A percentile compares a stretch with the other conserved stretches of the same genome.
These are phyloP conservation scores for Colletotrichum chlorophyti DNA, from an alignment of 2,329 filamentous ascomycete genomes.

Conservation along the genomic window DNA sequence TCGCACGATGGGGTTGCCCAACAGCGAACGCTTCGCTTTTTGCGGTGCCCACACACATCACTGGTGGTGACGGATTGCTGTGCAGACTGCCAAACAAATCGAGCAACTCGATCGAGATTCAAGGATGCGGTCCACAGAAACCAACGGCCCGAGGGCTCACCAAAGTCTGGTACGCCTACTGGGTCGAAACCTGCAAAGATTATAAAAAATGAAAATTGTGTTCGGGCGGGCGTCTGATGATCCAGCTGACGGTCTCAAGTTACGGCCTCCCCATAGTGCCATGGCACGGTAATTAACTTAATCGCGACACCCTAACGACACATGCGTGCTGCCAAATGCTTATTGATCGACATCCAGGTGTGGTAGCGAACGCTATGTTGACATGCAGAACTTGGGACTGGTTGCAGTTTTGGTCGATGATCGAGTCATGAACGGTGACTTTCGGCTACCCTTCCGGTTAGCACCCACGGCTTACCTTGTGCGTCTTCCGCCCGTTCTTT, in stretches of 20 bases:
- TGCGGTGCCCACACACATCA: too few relatives aligned
- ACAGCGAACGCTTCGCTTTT: too few relatives aligned
- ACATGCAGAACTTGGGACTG: conserved; percentile 6
- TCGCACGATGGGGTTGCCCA: too few relatives aligned
- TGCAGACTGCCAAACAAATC: too few relatives aligned
- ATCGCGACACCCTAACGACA: not conserved
- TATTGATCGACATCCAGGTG: too few relatives aligned
- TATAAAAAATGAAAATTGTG: not conserved
- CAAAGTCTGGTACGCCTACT: not conserved
- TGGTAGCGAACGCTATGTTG: conserved; percentile 3
- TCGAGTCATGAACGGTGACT: too few relatives aligned
- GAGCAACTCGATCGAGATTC: too few relatives aligned
- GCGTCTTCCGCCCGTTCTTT: not conserved
- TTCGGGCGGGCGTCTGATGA: not conserved
- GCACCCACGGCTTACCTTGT: not conserved
- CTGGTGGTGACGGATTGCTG: too few relatives aligned
- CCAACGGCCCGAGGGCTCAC: too few relatives aligned
- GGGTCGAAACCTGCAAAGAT: not conserved
- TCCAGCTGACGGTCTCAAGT: not conserved
- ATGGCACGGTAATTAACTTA: not conserved
- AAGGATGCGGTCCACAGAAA: too few relatives aligned
- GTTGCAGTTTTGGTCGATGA: conserved; percentile 7
- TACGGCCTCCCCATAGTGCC: not conserved
- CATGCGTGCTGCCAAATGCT: not conserved
- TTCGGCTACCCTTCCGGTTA: too few relatives aligned